These are phyloP conservation scores for Martiniozyma asiatica DNA, from an alignment of 1,139 yeast genomes.

Conservation along the genomic window DNA sequence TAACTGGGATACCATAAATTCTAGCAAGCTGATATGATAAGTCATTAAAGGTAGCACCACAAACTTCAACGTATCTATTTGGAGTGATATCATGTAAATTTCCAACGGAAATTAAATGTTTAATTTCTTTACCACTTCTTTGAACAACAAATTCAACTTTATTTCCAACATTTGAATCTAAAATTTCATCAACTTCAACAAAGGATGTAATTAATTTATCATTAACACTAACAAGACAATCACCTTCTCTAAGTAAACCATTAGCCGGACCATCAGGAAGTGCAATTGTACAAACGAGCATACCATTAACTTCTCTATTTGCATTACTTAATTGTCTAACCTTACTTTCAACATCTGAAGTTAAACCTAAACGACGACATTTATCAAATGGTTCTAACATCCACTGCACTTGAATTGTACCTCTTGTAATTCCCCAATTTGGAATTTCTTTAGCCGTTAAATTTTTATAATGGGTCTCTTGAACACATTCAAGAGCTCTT, in stretches of 20 bases:
- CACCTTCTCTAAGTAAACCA: slow-evolving; percentile 68
- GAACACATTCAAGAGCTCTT: slow-evolving; percentile 71
- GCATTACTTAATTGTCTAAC: slow-evolving; percentile 37
- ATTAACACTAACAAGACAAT: slow-evolving; percentile 64
- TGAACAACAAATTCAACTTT: slow-evolving; percentile 50
- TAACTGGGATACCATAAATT: slow-evolving; percentile 69
- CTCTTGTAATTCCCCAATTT: slow-evolving; percentile 52
- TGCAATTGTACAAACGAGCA: slow-evolving; percentile 73
- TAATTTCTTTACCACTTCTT: slow-evolving; percentile 57
- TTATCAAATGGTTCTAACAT: slow-evolving; percentile 77
- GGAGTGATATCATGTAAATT: slow-evolving; percentile 81
- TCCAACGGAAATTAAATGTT: slow-evolving; percentile 44
- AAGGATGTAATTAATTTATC: slow-evolving; percentile 57
- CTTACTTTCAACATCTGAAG: slow-evolving; percentile 57
- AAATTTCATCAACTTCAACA: slow-evolving; percentile 70
- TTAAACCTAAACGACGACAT: slow-evolving; percentile 76
- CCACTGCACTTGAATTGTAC: slow-evolving; percentile 92
- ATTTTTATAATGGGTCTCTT: no score
- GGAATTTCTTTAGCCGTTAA: no score
- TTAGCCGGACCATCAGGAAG: slow-evolving; percentile 86
- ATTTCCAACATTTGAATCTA: slow-evolving; percentile 60
- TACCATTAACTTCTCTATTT: slow-evolving; percentile 70
- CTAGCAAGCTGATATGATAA: slow-evolving; percentile 85
- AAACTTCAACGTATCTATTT: slow-evolving; percentile 63
- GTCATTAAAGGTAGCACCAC: slow-evolving; percentile 80